These are phyloP conservation scores for Rhodocollybia butyracea DNA, from an alignment of 768 basidiomycete genomes.

Conservation along the genomic window DNA sequence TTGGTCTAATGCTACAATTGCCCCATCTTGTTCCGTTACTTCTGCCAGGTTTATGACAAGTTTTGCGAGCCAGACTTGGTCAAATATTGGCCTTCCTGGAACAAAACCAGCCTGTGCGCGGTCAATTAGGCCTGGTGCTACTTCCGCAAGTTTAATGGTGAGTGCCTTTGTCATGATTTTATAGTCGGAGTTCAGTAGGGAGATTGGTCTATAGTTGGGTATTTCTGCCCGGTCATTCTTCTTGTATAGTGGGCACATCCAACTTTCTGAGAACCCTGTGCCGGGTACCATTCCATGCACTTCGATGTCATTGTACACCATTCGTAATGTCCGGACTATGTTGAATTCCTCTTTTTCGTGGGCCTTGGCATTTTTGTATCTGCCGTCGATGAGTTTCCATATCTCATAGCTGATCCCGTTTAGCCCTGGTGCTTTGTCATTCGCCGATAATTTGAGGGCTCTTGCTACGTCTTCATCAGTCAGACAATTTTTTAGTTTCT, in stretches of 20 bases:
- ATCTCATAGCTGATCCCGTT: constrained; percentile 14
- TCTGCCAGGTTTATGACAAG: constrained; percentile 22
- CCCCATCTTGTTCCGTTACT: too few species aligned
- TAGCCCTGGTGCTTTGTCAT: constrained; percentile 3
- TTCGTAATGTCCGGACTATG: not conserved
- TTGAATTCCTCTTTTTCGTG: constrained; percentile 5
- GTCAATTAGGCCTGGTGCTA: constrained; percentile 24
- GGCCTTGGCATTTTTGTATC: not conserved
- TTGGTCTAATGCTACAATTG: too few species aligned
- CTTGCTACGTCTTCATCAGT: not conserved
- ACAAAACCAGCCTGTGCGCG: constrained; percentile 39
- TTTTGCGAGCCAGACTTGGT: constrained; percentile 29
- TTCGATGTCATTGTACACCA: constrained; percentile 23
- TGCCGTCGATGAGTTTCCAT: not conserved
- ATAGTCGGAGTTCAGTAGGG: constrained; percentile 33
- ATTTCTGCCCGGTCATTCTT: constrained; percentile 30
- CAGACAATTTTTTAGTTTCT: not conserved
- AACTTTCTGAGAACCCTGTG: constrained; percentile 25
- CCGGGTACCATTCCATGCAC: constrained; percentile 11
- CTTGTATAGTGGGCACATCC: constrained; percentile 41
- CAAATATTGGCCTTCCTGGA: constrained; percentile 22
- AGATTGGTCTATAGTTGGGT: constrained; percentile 35
- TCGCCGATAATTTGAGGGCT: not conserved
- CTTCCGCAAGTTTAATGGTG: constrained; percentile 16
- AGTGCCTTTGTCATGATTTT: constrained; percentile 30